Base-by-base conservation (phyloP, 1,139 yeast genomes). In the Sugiyamaella neomexicana region DNA sequence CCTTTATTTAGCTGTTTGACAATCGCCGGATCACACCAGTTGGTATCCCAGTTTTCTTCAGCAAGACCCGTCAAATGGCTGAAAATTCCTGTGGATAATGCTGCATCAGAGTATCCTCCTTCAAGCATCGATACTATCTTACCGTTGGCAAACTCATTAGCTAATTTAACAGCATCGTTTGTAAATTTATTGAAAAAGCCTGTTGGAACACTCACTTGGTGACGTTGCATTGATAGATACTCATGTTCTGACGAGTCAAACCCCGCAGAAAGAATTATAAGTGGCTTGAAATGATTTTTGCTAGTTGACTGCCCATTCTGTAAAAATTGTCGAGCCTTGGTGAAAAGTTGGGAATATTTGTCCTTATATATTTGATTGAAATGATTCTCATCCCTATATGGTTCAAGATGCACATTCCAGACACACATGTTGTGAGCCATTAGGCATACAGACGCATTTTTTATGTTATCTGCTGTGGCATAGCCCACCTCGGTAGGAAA, bases 181-280 rank as follows among this genome's bases (percentile, higher is more conserved):
- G 96, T 85, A 64, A 89, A 88, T 39, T 78, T 78, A 23, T 88
- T 79, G 68, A 85, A 89, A 68, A 89, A 89, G 27, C 85, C 80
- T 0, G 96, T 87, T 3, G 96, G 96, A 3, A 89, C 91, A 61
- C 85, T 84, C 34, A 86, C 89, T 0, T 85, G 85, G 66, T 89
- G 96, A 56, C 96, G 76, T 70, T 89, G 96, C 96, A 89, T 89
- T 56, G 84, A 82, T 17, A 82, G 81, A 56, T 85, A 84, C 66
- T 89, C 96, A 67, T 81, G 84, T 67, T 89, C 96, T 29, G 89
- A 85, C 1, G 95, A 96, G 71, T 89, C 96, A 68, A 89, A 89
- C 2, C 96, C 96, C 0, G 96, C 93, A 42, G 95, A 86, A 1
- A 89, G 77, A 15, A 85, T 78, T 4, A 89, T 81, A 57, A 88